phyloP scores from a whole-genome alignment of 106 monocot species.

The Amphibolis antarctica region DNA sequence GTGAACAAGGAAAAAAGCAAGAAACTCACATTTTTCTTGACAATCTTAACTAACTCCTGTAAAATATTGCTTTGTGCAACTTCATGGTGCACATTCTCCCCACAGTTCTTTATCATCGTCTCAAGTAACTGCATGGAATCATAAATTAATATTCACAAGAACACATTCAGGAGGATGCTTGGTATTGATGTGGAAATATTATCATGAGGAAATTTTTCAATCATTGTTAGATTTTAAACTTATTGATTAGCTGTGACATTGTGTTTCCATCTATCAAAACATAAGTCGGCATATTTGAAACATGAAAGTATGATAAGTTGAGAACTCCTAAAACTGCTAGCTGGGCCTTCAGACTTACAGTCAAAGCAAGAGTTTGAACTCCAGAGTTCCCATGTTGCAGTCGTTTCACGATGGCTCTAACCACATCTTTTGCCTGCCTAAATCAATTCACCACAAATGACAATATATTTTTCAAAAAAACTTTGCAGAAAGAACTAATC shows the following conservation, averaged over 20 bases:
- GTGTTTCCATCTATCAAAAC: not conserved
- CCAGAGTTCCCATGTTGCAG: slow-evolving; percentile 52
- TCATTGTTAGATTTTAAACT: not conserved
- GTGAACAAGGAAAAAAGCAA: slow-evolving; percentile 1
- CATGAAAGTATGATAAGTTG: not conserved
- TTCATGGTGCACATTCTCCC: slow-evolving; percentile 62
- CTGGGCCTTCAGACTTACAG: not conserved
- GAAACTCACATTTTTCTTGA: slow-evolving; percentile 55
- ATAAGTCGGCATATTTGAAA: not conserved
- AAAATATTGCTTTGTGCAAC: slow-evolving; percentile 55
- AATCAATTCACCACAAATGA: slow-evolving; percentile 4
- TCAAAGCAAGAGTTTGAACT: slow-evolving; percentile 58
- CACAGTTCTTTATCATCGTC: slow-evolving; percentile 80
- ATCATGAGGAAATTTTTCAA: not conserved
- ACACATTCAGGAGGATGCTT: not conserved
- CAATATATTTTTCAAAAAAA: too few species aligned
- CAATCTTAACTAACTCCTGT: slow-evolving; percentile 66
- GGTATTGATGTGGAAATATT: not conserved
- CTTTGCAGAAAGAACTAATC: too few species aligned
- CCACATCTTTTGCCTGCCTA: slow-evolving; percentile 80
- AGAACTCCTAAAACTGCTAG: not conserved
- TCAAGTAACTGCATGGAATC: slow-evolving; percentile 54
- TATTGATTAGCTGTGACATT: not conserved
- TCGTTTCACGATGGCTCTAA: slow-evolving; percentile 70
- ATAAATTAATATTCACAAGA: too few species aligned